Conservation (phyloP, 129 eudicot genomes). For the Lactuca sativa region DNA sequence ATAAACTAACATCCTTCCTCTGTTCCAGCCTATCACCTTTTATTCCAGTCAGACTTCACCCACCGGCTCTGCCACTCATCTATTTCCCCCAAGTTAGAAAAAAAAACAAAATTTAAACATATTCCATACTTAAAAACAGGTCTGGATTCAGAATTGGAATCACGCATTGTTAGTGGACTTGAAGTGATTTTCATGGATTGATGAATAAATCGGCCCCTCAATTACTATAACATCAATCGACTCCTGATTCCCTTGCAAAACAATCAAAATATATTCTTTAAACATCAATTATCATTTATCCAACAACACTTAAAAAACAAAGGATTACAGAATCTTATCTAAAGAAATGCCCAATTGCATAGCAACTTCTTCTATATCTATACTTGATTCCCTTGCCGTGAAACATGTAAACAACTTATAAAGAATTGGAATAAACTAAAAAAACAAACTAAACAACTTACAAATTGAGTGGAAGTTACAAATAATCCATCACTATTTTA, state of each 20-base stretch:
- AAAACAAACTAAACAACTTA: slow-evolving; percentile 38
- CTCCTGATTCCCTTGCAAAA: too few relatives aligned
- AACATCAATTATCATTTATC: too few relatives aligned
- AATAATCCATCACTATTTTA: slow-evolving; percentile 48
- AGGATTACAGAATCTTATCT: slow-evolving; percentile 53
- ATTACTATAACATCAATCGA: slow-evolving; percentile 44
- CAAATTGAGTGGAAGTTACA: slow-evolving; percentile 59
- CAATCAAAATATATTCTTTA: too few relatives aligned
- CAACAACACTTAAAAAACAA: too few relatives aligned
- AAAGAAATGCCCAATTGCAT: slow-evolving; percentile 41
- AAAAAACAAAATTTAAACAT: background rate
- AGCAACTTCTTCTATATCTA: slow-evolving; percentile 61
- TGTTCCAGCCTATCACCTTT: too few relatives aligned
- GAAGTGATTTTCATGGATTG: slow-evolving; percentile 64
- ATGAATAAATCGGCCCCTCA: slow-evolving; percentile 65
- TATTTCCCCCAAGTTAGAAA: too few relatives aligned
- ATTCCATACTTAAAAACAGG: background rate
- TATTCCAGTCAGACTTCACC: too few relatives aligned
- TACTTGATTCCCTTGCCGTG: slow-evolving; percentile 65
- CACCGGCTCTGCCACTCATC: too few relatives aligned
- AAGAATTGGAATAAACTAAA: too few relatives aligned
- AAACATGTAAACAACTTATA: slow-evolving; percentile 9
- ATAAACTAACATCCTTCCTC: too few relatives aligned
- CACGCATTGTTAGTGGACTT: slow-evolving; percentile 49
- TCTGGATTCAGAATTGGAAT: background rate